Evolutionary conservation across 169 alveolate species (phyloP).

Genomic region (Cryptosporidium muris): DNA sequence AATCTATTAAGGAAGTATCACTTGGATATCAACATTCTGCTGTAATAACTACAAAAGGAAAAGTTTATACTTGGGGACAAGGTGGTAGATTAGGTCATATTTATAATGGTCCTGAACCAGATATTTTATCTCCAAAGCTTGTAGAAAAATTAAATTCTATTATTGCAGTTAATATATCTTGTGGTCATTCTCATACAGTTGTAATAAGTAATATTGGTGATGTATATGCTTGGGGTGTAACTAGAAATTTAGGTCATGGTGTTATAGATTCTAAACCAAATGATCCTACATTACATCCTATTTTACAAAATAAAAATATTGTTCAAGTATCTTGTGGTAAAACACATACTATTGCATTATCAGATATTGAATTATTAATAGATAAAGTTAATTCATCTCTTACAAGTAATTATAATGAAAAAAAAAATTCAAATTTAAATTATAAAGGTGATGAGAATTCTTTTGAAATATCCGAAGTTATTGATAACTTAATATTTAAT

Average conservation of each 20-base stretch:
- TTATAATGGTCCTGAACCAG: slow-evolving; percentile 68
- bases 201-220: slow-evolving; percentile 71
- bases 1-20: slow-evolving; percentile 58
- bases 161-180: slow-evolving; percentile 66
- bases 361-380: slow-evolving; percentile 34
- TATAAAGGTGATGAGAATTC: neutral
- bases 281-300: slow-evolving; percentile 59
- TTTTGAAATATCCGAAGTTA: slow-evolving; percentile 15
- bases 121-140: slow-evolving; percentile 66
- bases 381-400: neutral
- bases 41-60: slow-evolving; percentile 71
- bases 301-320: slow-evolving; percentile 45
- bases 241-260: slow-evolving; percentile 61
- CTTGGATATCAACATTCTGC: slow-evolving; percentile 76
- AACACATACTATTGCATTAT: slow-evolving; percentile 52
- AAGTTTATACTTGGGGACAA: slow-evolving; percentile 76
- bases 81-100: slow-evolving; percentile 75
- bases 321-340: slow-evolving; percentile 59
- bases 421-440: neutral
- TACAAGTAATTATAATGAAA: neutral
- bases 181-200: slow-evolving; percentile 73
- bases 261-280: slow-evolving; percentile 31
- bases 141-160: slow-evolving; percentile 39
- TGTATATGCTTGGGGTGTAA: slow-evolving; percentile 60
- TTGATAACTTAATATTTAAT: slow-evolving; percentile 3